Conservation (phyloP, 192 early-diverging fungal species). For the Backusella liffmaniae region DNA sequence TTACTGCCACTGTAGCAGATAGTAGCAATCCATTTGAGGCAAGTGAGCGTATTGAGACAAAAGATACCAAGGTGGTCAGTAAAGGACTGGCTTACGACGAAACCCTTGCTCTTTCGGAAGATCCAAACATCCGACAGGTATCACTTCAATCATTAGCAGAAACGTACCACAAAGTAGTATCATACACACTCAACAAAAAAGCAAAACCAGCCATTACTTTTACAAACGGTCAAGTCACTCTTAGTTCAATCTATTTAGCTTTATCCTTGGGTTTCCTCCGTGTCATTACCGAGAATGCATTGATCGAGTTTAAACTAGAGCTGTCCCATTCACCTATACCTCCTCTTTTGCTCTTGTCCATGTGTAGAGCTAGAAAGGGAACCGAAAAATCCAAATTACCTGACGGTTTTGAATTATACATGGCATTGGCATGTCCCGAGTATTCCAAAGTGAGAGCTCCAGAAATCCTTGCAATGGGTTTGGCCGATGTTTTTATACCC, state of each 20-base stretch:
- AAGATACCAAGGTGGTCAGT: conserved; percentile 43
- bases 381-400: conserved; percentile 23
- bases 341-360: conserved; percentile 6
- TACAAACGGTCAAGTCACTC: conserved; percentile 40
- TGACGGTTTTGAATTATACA: conserved; percentile 34
- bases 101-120: background rate
- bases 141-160: background rate
- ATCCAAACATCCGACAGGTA: background rate
- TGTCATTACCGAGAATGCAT: conserved; percentile 45
- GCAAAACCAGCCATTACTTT: conserved; percentile 33
- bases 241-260: conserved; percentile 35
- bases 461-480: conserved; percentile 42
- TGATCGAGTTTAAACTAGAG: conserved; percentile 14
- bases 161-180: conserved; percentile 32
- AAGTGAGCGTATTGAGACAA: conserved; percentile 36
- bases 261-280: conserved; percentile 34
- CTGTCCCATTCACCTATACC: conserved; percentile 29
- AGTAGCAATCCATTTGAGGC: conserved; percentile 21
- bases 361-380: conserved; percentile 1
- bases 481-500: conserved; percentile 49
- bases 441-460: conserved; percentile 41
- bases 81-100: conserved; percentile 36
- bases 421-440: conserved; percentile 41
- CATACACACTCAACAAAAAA: background rate
- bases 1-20: conserved; percentile 34